phyloP scores from a whole-genome alignment of 352 stramenopile species.

The Pythium phragmitis region DNA sequence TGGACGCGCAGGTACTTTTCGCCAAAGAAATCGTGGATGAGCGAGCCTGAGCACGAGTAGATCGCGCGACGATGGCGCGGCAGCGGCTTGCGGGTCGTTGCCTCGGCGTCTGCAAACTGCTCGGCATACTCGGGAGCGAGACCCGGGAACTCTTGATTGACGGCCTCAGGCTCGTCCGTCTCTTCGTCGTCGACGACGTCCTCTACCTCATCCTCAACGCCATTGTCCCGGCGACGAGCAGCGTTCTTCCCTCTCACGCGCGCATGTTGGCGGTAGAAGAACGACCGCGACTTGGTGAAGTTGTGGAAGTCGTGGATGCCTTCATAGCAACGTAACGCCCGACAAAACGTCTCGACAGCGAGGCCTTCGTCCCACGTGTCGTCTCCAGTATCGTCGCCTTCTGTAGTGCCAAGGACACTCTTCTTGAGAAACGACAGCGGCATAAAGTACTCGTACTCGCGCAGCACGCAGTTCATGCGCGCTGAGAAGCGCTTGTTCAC shows the following conservation, averaged over 20 bases:
- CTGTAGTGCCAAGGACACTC: conserved; percentile 31
- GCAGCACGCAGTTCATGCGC: conserved; percentile 82
- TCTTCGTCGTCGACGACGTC: conserved; percentile 20
- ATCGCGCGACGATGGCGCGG: conserved; percentile 70
- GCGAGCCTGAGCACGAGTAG: conserved; percentile 69
- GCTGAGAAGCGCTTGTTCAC: conserved; percentile 91
- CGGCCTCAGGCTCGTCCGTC: conserved; percentile 15
- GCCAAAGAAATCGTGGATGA: conserved; percentile 59
- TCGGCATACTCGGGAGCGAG: conserved; percentile 18
- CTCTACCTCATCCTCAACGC: conserved; percentile 18
- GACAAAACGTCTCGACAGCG: conserved; percentile 46
- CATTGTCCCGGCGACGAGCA: not conserved
- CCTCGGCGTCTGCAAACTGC: conserved; percentile 45
- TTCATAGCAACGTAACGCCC: conserved; percentile 63
- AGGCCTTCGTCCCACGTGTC: conserved; percentile 35
- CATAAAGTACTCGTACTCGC: conserved; percentile 92
- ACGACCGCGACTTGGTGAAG: conserved; percentile 80
- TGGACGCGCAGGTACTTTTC: conserved; percentile 71
- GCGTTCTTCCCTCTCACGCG: conserved; percentile 29
- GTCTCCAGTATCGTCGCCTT: not conserved
- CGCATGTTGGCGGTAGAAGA: conserved; percentile 75
- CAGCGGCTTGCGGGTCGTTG: conserved; percentile 50
- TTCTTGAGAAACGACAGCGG: conserved; percentile 71
- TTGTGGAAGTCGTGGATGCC: conserved; percentile 92
- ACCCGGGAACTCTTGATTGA: not conserved